Percentiles rank a stretch among this genome's conserved stretches.
Conservation (phyloP, 495 filamentous ascomycete genomes). For the Margaritispora aquatica region DNA sequence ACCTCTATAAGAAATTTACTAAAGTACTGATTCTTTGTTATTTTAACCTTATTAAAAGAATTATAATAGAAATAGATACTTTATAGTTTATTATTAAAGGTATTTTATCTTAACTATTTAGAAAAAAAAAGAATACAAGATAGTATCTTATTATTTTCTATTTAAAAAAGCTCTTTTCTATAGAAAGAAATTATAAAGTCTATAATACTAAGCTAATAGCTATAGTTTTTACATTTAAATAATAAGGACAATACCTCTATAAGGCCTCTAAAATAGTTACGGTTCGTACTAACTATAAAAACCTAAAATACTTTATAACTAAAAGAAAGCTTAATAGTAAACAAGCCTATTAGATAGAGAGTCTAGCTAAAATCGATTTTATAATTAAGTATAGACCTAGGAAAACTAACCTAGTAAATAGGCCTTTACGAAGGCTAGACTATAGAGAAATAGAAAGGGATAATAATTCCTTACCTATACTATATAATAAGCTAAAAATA, state of each 20-base stretch:
- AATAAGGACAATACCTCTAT: not conserved
- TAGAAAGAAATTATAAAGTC: not conserved
- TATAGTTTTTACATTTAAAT: not conserved
- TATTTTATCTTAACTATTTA: not conserved
- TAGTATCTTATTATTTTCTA: constrained; percentile 1
- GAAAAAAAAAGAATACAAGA: not conserved
- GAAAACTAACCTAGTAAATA: not conserved
- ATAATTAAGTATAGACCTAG: not conserved
- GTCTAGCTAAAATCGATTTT: not conserved
- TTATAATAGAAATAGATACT: not conserved
- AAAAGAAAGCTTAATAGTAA: not conserved
- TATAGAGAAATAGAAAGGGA: too few relatives aligned
- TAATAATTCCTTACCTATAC: too few relatives aligned
- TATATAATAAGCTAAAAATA: too few relatives aligned
- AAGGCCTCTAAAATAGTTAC: not conserved
- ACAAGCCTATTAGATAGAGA: not conserved
- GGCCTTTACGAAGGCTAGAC: not conserved
- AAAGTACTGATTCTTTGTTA: not conserved
- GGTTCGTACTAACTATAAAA: not conserved
- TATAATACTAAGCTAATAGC: not conserved
- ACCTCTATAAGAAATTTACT: not conserved
- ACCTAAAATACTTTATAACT: not conserved
- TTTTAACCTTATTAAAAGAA: not conserved
- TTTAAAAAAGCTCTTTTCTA: not conserved
- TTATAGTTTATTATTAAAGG: not conserved